Evolutionary conservation across 2,329 filamentous ascomycete genomes (phyloP), one percentile per base, ranked within the genome.

Genomic region (Diplocarpon mali): DNA sequence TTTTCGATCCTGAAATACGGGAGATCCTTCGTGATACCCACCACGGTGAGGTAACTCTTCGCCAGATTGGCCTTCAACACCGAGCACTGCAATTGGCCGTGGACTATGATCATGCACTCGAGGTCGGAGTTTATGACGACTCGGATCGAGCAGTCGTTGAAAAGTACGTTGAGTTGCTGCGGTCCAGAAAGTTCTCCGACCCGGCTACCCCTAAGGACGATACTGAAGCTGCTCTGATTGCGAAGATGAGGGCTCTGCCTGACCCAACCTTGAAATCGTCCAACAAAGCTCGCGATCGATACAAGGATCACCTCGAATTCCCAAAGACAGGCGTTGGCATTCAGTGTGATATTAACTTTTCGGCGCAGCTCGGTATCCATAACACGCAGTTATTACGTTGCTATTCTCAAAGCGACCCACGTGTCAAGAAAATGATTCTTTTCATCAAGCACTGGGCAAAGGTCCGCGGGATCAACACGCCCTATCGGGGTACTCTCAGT

Each of bases 391-490:
- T 95, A 32, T 73, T 95, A 27, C 78, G 84, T 32, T 90, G 85
- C 62, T 95, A 95, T 64, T 82, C 83, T 2, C 74, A 77, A 44
- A 85, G 83, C 15, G 89, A 95, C 59, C 66, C 75, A 4, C 80
- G 89, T 10, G 85, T 95, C 5, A 75, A 78, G 16, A 77, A 80
- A 1, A 76, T 95, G 67, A 78, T 93, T 1, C 67, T 93, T 8
- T 94, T 95, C 60, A 70, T 95, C 60, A 95, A 95, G 64, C 76
- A 86, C 51, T 95, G 89, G 88, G 86, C 87, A 20, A 93, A 92
- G 62, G 71, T 73, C 24, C 79, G 89, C 38, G 83, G 80, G 51
- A 89, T 95, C 65, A 95, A 95, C 64, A 85, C 81, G 35, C 80
- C 85, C 2, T 93, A 93, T 60, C 80, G 81, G 31, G 88, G 89